Conservation (phyloP, 345 rosid genomes). For the Camelina neglecta region DNA sequence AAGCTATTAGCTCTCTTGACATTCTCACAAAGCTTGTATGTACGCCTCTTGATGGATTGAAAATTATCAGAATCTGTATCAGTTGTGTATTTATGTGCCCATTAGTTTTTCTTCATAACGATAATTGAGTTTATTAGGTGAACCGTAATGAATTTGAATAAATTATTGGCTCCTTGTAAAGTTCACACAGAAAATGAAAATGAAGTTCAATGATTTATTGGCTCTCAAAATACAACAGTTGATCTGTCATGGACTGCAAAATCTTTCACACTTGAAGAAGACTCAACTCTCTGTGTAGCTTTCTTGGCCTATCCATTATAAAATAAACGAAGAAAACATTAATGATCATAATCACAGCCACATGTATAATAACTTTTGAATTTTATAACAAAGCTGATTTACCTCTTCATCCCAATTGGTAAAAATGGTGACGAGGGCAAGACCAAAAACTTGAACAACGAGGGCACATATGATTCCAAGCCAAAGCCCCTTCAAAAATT, state of each 20-base stretch:
- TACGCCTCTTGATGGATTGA: constrained; percentile 20
- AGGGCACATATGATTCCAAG: constrained; percentile 56
- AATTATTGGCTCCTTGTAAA: neutral
- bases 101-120: neutral
- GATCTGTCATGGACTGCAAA: neutral
- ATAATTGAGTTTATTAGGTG: constrained; percentile 12
- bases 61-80: constrained; percentile 21
- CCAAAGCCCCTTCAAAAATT: constrained; percentile 44
- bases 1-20: constrained; percentile 27
- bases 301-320: constrained; percentile 34
- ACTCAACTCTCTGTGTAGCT: constrained; percentile 39
- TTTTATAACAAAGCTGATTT: neutral
- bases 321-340: neutral
- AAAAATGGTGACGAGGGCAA: constrained; percentile 28
- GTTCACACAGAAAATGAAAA: neutral
- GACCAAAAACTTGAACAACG: constrained; percentile 45
- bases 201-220: neutral
- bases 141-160: neutral
- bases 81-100: constrained; percentile 30
- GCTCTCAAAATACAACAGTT: constrained; percentile 23
- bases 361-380: neutral
- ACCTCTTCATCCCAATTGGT: constrained; percentile 48
- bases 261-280: constrained; percentile 21
- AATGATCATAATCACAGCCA: neutral
- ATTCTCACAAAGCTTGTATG: constrained; percentile 26